Evolutionary conservation across 2,329 filamentous ascomycete genomes (phyloP), one percentile per base, ranked within the genome.

Genomic region (Alternaria sp.): DNA sequence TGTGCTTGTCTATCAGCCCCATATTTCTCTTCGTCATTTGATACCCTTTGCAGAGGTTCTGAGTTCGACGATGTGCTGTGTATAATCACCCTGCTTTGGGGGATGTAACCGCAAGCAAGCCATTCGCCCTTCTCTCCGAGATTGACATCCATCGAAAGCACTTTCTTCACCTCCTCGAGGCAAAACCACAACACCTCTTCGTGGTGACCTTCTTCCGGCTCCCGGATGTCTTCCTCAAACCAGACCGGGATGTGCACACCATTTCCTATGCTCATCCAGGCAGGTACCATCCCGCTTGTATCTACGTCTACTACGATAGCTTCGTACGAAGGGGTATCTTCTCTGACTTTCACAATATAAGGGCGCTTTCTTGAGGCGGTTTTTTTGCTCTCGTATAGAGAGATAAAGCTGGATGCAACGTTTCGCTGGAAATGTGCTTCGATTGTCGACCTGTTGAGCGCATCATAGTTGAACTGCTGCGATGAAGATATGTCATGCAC

Each of bases 91-190:
- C 51, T 60, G 8, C 30, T 53, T 20, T 32, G n/a, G 0, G 59
- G 48, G 1, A 61, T 47, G 20, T 46, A 42, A 11, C 54, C 59
- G 11, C 59, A 62, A 43, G 62, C 62, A 28, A 66, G 55, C 62
- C 62, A 64, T 9, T 63, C 59, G 4, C 57, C 64, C 20, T 42
- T 47, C 12, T 54, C 26, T 1, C 57, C 57, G 9, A 59, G 24
- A 2, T 38, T 24, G 6, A 39, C 22, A 3, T 61, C 34, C 22
- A 66, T 24, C 11, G 26, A 36, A 12, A 63, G 39, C 16, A 61
- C 43, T 2, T 26, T 26, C 14, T 48, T 52, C 5, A 58, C 54
- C 43, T 66, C 64, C 2, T 47, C 54, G 7, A 66, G 16, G 30
- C 59, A 61, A 3, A 63, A 57, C 62, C 59, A 64, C 9, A 64